Conservation (phyloP, 352 stramenopile genomes). For the Pythium oligandrum region DNA sequence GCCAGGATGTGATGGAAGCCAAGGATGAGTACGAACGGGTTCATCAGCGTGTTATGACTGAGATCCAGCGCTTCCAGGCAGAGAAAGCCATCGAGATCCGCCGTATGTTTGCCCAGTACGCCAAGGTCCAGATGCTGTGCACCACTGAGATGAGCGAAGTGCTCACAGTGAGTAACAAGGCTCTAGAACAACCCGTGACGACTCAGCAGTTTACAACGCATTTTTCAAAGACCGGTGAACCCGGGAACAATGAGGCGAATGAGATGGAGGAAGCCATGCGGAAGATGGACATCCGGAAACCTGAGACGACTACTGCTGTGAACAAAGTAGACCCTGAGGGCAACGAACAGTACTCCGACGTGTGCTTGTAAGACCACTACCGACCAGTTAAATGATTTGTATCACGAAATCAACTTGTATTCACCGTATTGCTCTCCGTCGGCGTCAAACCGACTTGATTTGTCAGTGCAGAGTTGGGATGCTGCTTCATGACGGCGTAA, state of each 20-base stretch:
- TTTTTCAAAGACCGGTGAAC: constrained; percentile 18
- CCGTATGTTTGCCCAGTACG: constrained; percentile 70
- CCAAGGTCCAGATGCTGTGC: constrained; percentile 44
- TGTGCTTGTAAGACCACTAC: constrained; percentile 32
- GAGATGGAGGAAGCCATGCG: constrained; percentile 17
- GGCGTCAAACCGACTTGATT: background rate
- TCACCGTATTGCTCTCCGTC: too few species aligned
- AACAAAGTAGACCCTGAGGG: constrained; percentile 18
- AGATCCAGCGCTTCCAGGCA: constrained; percentile 65
- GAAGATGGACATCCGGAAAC: constrained; percentile 20
- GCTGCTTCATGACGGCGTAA: background rate
- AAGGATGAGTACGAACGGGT: constrained; percentile 76
- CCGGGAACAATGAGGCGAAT: constrained; percentile 21
- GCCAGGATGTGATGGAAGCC: constrained; percentile 50
- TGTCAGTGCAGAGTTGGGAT: constrained; percentile 6
- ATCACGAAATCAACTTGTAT: too few species aligned
- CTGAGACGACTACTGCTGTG: constrained; percentile 10
- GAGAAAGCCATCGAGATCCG: constrained; percentile 74
- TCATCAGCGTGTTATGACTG: constrained; percentile 68
- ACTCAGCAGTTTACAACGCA: constrained; percentile 32
- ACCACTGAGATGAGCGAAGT: constrained; percentile 48
- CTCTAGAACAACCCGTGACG: constrained; percentile 42
- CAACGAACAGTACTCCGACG: constrained; percentile 41
- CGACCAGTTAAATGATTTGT: too few species aligned
- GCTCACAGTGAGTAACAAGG: constrained; percentile 31